phyloP scores from a whole-genome alignment of 2,329 filamentous ascomycete species.

The Phialophora verrucosa region DNA sequence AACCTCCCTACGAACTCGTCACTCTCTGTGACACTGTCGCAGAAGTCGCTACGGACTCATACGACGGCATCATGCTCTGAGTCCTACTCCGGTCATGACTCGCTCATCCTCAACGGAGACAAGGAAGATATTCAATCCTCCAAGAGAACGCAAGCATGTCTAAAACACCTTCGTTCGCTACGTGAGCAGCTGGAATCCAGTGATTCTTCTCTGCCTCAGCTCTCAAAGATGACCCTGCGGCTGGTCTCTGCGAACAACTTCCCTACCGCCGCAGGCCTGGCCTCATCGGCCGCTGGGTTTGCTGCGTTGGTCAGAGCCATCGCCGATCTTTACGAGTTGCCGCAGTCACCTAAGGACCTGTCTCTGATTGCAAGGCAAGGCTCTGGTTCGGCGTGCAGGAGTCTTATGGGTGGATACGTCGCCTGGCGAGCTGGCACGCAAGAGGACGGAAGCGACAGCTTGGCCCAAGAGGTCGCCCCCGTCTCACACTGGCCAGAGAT shows the following conservation, averaged over 20 bases:
- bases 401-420: conserved; percentile 85
- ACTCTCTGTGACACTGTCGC: conserved; percentile 93
- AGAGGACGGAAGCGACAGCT: conserved; percentile 81
- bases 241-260: conserved; percentile 99
- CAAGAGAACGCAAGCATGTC: conserved; percentile 91
- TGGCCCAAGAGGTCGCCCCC: conserved; percentile 85
- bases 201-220: conserved; percentile 77
- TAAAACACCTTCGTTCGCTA: conserved; percentile 80
- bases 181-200: conserved; percentile 75
- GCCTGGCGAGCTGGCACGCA: conserved; percentile 84
- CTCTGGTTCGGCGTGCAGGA: conserved; percentile 91
- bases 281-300: conserved; percentile 61
- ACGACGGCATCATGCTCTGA: conserved; percentile 92
- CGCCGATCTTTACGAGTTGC: conserved; percentile 87
- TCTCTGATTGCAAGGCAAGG: conserved; percentile 90
- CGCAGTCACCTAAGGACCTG: conserved; percentile 79
- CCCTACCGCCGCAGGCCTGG: conserved; percentile 90
- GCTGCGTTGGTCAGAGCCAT: conserved; percentile 74
- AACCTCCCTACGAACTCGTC: conserved; percentile 99
- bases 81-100: conserved; percentile 67
- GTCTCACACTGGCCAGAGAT: conserved; percentile 94
- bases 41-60: conserved; percentile 90
- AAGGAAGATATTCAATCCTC: conserved; percentile 79
- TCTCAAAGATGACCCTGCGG: conserved; percentile 76
- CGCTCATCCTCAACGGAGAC: conserved; percentile 82